Evolutionary conservation across 2,329 filamentous ascomycete species (phyloP).

Genomic region (Cercospora sp.): DNA sequence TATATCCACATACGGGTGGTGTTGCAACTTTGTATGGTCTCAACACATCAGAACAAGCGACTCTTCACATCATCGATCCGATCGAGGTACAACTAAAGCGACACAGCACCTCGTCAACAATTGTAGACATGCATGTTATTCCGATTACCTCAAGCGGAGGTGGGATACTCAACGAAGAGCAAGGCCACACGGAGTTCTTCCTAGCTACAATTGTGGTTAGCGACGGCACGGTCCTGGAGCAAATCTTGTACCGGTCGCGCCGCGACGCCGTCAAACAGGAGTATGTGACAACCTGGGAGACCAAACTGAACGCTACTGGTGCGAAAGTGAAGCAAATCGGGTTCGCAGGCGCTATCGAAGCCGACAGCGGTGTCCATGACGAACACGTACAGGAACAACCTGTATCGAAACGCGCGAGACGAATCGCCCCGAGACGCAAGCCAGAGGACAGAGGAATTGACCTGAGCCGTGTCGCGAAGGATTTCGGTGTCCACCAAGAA

Average conservation of each 20-base stretch:
- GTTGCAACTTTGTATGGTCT: neutral
- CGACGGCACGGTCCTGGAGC: neutral
- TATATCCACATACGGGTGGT: constrained; percentile 15
- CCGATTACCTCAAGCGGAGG: neutral
- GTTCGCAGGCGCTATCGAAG: neutral
- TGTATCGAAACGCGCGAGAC: neutral
- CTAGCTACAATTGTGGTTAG: neutral
- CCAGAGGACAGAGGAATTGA: neutral
- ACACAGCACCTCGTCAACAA: neutral
- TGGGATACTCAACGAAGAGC: neutral
- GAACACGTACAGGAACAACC: neutral
- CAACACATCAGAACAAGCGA: neutral
- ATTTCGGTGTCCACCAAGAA: neutral
- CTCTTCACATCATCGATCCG: neutral
- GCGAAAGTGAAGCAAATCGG: neutral
- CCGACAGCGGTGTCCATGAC: neutral
- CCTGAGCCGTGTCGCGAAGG: neutral
- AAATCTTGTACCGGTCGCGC: neutral
- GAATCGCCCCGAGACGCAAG: neutral
- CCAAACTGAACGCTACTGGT: neutral
- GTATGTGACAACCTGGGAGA: neutral
- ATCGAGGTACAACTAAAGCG: neutral
- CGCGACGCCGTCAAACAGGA: neutral
- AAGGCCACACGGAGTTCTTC: neutral
- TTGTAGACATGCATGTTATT: neutral